Conservation (phyloP, 1,139 yeast genomes). For the Blastobotrys buckinghamii region DNA sequence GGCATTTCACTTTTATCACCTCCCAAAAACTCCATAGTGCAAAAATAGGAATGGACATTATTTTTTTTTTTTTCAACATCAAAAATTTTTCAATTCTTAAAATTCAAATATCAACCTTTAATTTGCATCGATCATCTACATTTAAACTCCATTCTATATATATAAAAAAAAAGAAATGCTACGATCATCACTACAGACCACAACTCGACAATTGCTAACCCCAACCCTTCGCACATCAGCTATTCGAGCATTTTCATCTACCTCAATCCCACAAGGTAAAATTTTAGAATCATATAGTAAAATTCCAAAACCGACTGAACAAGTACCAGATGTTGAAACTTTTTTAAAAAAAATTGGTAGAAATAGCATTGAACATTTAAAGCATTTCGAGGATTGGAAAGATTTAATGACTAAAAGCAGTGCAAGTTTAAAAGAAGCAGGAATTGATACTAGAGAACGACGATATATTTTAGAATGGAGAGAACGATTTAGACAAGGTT, state of each 20-base stretch:
- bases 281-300: conserved; percentile 8
- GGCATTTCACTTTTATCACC: too few species aligned
- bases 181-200: not conserved
- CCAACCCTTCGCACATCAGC: not conserved
- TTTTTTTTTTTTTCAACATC: too few species aligned
- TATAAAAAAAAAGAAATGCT: not conserved
- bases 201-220: not conserved
- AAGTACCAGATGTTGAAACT: conserved; percentile 66
- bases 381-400: conserved; percentile 69
- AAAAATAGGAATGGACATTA: too few species aligned
- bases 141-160: too few species aligned
- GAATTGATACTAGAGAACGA: conserved; percentile 67
- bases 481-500: conserved; percentile 49
- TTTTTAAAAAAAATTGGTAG: conserved; percentile 77
- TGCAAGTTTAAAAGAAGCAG: conserved; percentile 60
- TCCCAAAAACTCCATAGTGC: too few species aligned
- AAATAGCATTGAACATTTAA: conserved; percentile 58
- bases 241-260: conserved; percentile 7
- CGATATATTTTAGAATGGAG: conserved; percentile 44
- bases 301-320: conserved; percentile 43
- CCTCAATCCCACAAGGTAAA: conserved; percentile 5
- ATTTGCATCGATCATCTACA: too few species aligned
- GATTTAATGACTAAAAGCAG: conserved; percentile 36
- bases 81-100: not conserved
- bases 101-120: too few species aligned